These are phyloP conservation scores for Xylaria venustula DNA, from an alignment of 495 filamentous ascomycete species.

Conservation along the genomic window DNA sequence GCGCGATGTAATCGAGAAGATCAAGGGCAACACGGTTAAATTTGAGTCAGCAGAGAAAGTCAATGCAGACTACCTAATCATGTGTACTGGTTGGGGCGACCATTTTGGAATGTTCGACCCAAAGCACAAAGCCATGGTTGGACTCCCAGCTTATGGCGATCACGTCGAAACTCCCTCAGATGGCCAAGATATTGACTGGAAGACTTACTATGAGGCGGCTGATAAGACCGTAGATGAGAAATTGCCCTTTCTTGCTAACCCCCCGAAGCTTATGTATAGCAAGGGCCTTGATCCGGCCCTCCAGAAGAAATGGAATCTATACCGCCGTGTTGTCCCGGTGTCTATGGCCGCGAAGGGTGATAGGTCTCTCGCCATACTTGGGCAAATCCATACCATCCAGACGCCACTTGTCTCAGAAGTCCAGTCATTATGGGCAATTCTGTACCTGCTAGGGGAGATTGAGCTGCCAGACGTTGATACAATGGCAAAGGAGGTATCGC, in stretches of 20 bases:
- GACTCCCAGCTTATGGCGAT: conserved; percentile 17
- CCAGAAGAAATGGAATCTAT: conserved; percentile 23
- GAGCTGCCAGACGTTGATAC: conserved; percentile 23
- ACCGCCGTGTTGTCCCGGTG: conserved; percentile 21
- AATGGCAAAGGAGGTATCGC: conserved; percentile 36
- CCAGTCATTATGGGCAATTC: conserved; percentile 31
- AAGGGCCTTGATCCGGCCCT: conserved; percentile 4
- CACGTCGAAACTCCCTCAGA: background rate
- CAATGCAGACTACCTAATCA: conserved; percentile 28
- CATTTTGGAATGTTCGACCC: conserved; percentile 20
- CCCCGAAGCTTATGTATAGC: background rate
- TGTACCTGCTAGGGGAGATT: conserved; percentile 30
- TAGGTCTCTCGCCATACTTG: conserved; percentile 31
- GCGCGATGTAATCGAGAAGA: conserved; percentile 17
- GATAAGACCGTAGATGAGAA: conserved; percentile 24
- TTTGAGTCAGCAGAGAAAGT: conserved; percentile 12
- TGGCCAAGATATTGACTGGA: conserved; percentile 18
- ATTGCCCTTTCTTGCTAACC: conserved; percentile 22
- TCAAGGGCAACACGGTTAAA: conserved; percentile 10
- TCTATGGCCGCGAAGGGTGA: conserved; percentile 23
- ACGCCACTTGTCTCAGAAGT: conserved; percentile 31
- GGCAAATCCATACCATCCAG: conserved; percentile 32
- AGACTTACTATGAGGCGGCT: conserved; percentile 23
- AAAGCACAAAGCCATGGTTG: conserved; percentile 20
- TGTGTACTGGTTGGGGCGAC: conserved; percentile 34